Percentiles rank a stretch among this genome's conserved stretches.
Evolutionary conservation across 2,329 filamentous ascomycete genomes (phyloP).

Genomic region (Uncinocarpus reesii): DNA sequence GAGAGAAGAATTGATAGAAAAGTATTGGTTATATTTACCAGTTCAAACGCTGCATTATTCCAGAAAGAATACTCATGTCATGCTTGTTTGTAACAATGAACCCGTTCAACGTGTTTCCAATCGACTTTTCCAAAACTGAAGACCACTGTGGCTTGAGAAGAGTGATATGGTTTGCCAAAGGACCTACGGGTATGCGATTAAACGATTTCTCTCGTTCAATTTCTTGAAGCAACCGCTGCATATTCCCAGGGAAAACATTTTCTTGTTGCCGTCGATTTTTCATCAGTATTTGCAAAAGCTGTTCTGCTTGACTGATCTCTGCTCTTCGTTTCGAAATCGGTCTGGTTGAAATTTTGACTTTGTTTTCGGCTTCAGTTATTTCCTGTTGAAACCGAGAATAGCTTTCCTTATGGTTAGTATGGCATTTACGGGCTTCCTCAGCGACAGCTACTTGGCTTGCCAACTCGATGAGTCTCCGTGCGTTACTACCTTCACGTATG

Average conservation of each 20-base stretch:
- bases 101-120: constrained; percentile 59
- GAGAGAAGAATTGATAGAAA: constrained; percentile 14
- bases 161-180: constrained; percentile 67
- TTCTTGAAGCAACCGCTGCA: constrained; percentile 54
- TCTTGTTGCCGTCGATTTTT: constrained; percentile 50
- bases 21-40: constrained; percentile 32
- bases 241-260: constrained; percentile 53
- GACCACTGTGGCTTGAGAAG: constrained; percentile 75
- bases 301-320: constrained; percentile 47
- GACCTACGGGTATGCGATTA: constrained; percentile 63
- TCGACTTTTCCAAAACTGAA: constrained; percentile 63
- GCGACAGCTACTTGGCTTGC: constrained; percentile 47
- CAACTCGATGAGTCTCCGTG: constrained; percentile 50
- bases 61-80: constrained; percentile 60
- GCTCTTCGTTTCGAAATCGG: constrained; percentile 38
- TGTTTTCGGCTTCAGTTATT: constrained; percentile 28
- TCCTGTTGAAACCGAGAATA: constrained; percentile 29
- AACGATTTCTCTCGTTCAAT: constrained; percentile 64
- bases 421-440: constrained; percentile 35
- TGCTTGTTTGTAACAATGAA: constrained; percentile 72
- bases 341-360: constrained; percentile 19
- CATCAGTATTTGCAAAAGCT: constrained; percentile 43
- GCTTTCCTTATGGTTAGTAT: constrained; percentile 35
- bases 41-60: constrained; percentile 52
- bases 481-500: constrained; percentile 59